phyloP scores from a whole-genome alignment of 75 land plant species.

The Selaginella moellendorffii region DNA sequence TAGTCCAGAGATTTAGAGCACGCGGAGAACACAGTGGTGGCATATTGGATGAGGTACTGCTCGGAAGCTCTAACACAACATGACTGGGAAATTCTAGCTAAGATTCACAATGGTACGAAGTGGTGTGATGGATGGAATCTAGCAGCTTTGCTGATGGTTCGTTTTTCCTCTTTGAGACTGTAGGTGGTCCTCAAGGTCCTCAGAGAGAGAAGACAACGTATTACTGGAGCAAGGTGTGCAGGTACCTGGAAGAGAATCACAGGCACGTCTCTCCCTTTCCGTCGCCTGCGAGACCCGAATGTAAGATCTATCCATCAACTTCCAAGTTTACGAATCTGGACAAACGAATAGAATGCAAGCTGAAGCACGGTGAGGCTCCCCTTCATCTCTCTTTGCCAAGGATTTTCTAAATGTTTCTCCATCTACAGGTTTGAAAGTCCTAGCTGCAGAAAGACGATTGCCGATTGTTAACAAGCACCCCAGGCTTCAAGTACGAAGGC shows the following conservation, averaged over 20 bases:
- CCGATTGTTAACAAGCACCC: not conserved
- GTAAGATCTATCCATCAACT: not conserved
- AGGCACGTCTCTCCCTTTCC: not conserved
- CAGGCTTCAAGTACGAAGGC: not conserved
- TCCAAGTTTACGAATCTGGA: not conserved
- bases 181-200: slow-evolving; percentile 18
- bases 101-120: slow-evolving; percentile 3
- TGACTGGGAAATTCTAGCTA: slow-evolving; percentile 6
- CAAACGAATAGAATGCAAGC: not conserved
- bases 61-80: not conserved
- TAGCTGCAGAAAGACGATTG: not conserved
- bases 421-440: not conserved
- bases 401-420: too few relatives aligned
- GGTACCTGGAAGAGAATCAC: slow-evolving; percentile 11
- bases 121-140: not conserved
- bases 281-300: not conserved
- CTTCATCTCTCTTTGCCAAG: too few relatives aligned
- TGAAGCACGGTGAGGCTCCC: not conserved
- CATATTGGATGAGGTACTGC: slow-evolving; percentile 10
- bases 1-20: slow-evolving; percentile 1
- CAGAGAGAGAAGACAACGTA: slow-evolving; percentile 9
- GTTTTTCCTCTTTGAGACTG: not conserved
- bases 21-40: slow-evolving; percentile 8
- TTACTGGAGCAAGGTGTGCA: slow-evolving; percentile 20
- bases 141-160: not conserved